Percentiles rank a stretch among this genome's conserved stretches.
These are phyloP conservation scores for Blastobotrys proliferans DNA, from an alignment of 1,139 yeast species.

Conservation along the genomic window DNA sequence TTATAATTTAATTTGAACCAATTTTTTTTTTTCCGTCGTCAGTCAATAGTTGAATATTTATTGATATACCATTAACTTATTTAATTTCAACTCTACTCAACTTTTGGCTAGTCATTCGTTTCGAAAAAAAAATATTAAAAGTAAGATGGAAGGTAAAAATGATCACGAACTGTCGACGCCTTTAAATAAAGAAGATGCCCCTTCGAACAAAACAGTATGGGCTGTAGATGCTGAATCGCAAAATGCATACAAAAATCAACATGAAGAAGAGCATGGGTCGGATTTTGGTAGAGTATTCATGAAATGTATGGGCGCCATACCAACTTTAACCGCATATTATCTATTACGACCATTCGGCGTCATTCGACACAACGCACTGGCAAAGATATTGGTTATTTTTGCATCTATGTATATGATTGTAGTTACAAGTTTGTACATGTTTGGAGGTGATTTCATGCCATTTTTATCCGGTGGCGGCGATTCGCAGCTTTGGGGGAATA, in stretches of 20 bases:
- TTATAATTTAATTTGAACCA: too few species aligned
- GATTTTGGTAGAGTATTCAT: not conserved
- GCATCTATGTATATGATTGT: conserved; percentile 23
- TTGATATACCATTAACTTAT: too few species aligned
- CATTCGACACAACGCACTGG: conserved; percentile 14
- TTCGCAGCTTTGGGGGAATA: not conserved
- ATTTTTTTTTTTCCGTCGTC: too few species aligned
- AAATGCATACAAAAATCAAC: not conserved
- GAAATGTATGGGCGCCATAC: conserved; percentile 8
- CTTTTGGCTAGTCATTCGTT: too few species aligned
- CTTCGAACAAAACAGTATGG: not conserved
- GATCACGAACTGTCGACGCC: conserved; percentile 6
- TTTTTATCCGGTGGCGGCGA: not conserved
- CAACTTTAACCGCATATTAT: conserved; percentile 11
- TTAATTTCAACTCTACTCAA: too few species aligned
- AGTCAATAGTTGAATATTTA: too few species aligned
- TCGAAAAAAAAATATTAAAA: not conserved
- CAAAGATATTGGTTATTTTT: conserved; percentile 18
- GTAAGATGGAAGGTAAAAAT: not conserved
- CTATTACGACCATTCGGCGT: conserved; percentile 14
- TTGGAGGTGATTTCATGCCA: conserved; percentile 19
- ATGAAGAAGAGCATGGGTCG: not conserved
- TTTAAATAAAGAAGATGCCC: not conserved
- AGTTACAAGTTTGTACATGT: conserved; percentile 22
- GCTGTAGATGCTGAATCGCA: conserved; percentile 7